A percentile compares a stretch with the other conserved stretches of the same genome.
Conservation (phyloP, 208 protist genomes). For the Leishmania major region DNA sequence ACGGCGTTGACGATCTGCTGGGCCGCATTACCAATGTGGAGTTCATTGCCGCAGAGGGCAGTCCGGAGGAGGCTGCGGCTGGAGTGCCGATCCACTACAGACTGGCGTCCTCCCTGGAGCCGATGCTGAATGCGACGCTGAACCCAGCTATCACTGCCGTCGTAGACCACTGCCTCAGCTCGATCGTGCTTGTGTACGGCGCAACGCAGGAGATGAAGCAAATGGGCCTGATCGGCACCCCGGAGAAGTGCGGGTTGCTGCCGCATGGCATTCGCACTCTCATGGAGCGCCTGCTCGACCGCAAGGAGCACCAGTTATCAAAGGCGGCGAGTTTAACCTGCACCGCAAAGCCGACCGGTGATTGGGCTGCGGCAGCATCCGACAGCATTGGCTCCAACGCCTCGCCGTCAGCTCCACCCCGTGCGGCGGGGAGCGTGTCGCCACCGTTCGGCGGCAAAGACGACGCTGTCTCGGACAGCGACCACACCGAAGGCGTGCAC, state of each 20-base stretch:
- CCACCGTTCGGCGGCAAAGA: conserved; percentile 5
- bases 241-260: conserved; percentile 76
- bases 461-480: conserved; percentile 21
- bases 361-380: neutral
- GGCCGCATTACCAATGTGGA: conserved; percentile 65
- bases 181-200: conserved; percentile 80
- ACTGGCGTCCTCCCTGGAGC: conserved; percentile 51
- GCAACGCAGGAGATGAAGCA: conserved; percentile 92
- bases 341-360: neutral
- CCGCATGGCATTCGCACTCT: conserved; percentile 70
- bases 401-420: conserved; percentile 3
- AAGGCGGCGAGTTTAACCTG: conserved; percentile 9
- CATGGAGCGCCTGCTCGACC: conserved; percentile 62
- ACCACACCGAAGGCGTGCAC: conserved; percentile 23
- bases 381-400: neutral
- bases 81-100: conserved; percentile 46
- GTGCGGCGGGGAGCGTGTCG: neutral
- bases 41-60: conserved; percentile 45
- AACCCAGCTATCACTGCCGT: conserved; percentile 67
- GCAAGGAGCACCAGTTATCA: conserved; percentile 30
- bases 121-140: conserved; percentile 57
- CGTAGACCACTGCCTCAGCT: conserved; percentile 77
- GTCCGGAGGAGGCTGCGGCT: conserved; percentile 18
- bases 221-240: conserved; percentile 83
- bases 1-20: conserved; percentile 59